Evolutionary conservation across 495 filamentous ascomycete species (phyloP).

Genomic region (Aspergillus indologenus): DNA sequence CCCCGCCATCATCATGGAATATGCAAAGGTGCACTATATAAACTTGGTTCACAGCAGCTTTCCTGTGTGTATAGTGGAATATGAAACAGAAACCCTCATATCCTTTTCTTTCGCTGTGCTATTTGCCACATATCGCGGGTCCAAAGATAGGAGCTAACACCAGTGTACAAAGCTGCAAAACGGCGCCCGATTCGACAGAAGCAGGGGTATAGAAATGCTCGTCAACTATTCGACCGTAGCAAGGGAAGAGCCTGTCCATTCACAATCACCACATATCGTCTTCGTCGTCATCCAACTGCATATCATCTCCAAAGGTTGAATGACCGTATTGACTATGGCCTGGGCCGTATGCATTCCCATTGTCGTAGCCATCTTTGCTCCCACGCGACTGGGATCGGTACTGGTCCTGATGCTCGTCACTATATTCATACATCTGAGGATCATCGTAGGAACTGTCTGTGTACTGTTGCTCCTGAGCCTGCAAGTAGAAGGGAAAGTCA

Average conservation of each 20-base stretch:
- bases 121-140: slow-evolving; percentile 11
- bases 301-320: slow-evolving; percentile 49
- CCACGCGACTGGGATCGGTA: slow-evolving; percentile 53
- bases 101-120: slow-evolving; percentile 13
- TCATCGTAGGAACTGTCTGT: slow-evolving; percentile 54
- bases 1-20: slow-evolving; percentile 7
- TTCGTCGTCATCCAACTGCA: slow-evolving; percentile 47
- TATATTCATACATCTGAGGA: slow-evolving; percentile 56
- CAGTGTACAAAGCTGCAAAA: slow-evolving; percentile 31
- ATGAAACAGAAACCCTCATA: not conserved
- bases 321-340: slow-evolving; percentile 50
- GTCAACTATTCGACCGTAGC: not conserved
- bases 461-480: slow-evolving; percentile 55
- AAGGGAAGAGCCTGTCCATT: slow-evolving; percentile 20
- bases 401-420: slow-evolving; percentile 48
- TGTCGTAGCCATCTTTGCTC: slow-evolving; percentile 48
- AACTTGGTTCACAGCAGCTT: slow-evolving; percentile 8
- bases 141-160: slow-evolving; percentile 16
- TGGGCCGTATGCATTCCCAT: slow-evolving; percentile 42
- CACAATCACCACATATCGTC: slow-evolving; percentile 56
- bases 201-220: slow-evolving; percentile 30
- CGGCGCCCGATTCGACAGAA: slow-evolving; percentile 27
- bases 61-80: not conserved
- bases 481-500: slow-evolving; percentile 20
- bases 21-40: slow-evolving; percentile 22